These are phyloP conservation scores for Aspergillus udagawae DNA, from an alignment of 2,329 filamentous ascomycete species.

Conservation along the genomic window DNA sequence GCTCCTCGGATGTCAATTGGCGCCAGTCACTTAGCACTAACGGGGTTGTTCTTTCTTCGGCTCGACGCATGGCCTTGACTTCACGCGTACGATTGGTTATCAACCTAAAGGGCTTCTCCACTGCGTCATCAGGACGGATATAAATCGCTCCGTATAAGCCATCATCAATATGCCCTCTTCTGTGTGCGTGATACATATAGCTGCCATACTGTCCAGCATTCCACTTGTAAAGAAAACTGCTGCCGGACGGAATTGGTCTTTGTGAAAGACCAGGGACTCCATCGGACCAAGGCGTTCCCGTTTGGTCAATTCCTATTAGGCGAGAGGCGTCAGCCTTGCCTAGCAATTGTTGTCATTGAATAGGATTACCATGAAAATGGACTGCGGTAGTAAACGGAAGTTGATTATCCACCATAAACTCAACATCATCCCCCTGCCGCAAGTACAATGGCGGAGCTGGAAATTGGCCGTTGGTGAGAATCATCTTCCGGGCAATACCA, in stretches of 20 bases:
- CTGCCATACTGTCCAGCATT: constrained; percentile 52
- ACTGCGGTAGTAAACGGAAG: constrained; percentile 22
- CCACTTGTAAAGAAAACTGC: constrained; percentile 50
- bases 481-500: constrained; percentile 24
- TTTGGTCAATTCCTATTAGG: constrained; percentile 41
- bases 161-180: constrained; percentile 53
- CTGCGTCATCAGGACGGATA: constrained; percentile 38
- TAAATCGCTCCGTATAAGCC: constrained; percentile 55
- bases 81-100: constrained; percentile 41
- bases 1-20: constrained; percentile 48
- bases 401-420: constrained; percentile 25
- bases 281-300: constrained; percentile 54
- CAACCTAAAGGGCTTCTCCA: constrained; percentile 46
- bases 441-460: constrained; percentile 24
- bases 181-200: constrained; percentile 59
- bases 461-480: constrained; percentile 26
- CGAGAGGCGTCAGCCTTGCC: not conserved
- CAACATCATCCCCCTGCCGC: constrained; percentile 24
- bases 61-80: constrained; percentile 43
- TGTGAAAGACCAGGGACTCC: constrained; percentile 55
- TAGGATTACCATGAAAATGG: constrained; percentile 28
- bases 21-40: constrained; percentile 54
- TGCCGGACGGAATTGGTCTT: constrained; percentile 46
- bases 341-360: not conserved
- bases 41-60: constrained; percentile 45